phyloP scores from a whole-genome alignment of 805 yeast species.

The Starmerella bombicola region DNA sequence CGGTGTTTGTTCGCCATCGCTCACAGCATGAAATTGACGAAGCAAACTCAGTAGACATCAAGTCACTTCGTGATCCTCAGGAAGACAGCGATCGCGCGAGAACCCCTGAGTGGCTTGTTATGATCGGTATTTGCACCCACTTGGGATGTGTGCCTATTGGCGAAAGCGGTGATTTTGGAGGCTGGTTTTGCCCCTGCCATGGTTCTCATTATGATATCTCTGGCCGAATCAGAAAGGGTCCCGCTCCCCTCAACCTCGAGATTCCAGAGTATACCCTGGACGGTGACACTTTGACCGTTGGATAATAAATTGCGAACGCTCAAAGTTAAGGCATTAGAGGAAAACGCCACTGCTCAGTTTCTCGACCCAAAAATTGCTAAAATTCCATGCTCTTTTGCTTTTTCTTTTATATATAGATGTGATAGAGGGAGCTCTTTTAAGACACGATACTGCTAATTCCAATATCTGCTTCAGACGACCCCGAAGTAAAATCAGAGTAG shows the following conservation, averaged over 20 bases:
- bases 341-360: background rate
- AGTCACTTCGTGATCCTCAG: slow-evolving; percentile 85
- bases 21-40: slow-evolving; percentile 84
- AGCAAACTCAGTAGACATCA: slow-evolving; percentile 73
- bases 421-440: background rate
- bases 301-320: slow-evolving; percentile 37
- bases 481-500: background rate
- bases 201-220: slow-evolving; percentile 99
- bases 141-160: slow-evolving; percentile 99
- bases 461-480: too few relatives aligned
- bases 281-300: slow-evolving; percentile 75
- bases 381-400: background rate
- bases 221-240: slow-evolving; percentile 99
- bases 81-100: slow-evolving; percentile 83
- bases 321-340: background rate
- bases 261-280: slow-evolving; percentile 82
- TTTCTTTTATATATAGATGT: background rate
- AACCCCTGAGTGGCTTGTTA: slow-evolving; percentile 96
- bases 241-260: slow-evolving; percentile 98
- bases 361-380: background rate
- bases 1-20: slow-evolving; percentile 98
- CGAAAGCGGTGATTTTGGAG: slow-evolving; percentile 98
- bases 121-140: slow-evolving; percentile 99
- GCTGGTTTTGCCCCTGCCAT: slow-evolving; percentile 99
- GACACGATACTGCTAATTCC: background rate